phyloP scores from a whole-genome alignment of 2,329 filamentous ascomycete species.

The Beauveria sp. region DNA sequence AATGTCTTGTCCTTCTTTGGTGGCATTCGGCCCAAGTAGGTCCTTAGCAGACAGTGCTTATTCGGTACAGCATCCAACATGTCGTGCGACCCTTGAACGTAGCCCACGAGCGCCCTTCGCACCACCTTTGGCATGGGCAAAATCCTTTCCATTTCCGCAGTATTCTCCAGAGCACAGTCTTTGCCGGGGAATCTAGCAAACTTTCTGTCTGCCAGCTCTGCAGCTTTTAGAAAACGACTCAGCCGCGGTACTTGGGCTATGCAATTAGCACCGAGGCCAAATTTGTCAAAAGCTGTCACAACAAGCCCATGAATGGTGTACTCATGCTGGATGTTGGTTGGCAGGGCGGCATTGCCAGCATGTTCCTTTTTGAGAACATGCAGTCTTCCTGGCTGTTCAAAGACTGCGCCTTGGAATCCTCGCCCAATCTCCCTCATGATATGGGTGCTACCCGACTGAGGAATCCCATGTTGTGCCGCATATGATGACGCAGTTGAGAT shows the following conservation, averaged over 20 bases:
- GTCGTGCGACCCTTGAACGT: constrained; percentile 12
- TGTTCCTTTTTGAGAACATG: constrained; percentile 15
- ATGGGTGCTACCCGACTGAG: too few relatives aligned
- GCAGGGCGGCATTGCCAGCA: constrained; percentile 12
- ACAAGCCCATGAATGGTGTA: constrained; percentile 7
- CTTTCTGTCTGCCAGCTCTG: not conserved
- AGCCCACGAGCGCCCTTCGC: constrained; percentile 13
- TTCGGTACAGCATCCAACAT: constrained; percentile 12
- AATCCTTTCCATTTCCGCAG: constrained; percentile 16
- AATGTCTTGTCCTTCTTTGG: not conserved
- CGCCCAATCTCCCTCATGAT: constrained; percentile 19
- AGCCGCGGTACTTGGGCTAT: constrained; percentile 6
- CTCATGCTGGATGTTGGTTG: constrained; percentile 11
- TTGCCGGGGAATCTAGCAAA: not conserved
- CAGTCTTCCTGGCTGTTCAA: constrained; percentile 13
- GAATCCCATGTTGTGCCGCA: not conserved
- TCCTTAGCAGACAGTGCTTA: constrained; percentile 17
- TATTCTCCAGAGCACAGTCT: constrained; percentile 1
- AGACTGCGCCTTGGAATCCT: constrained; percentile 15
- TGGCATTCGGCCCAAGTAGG: constrained; percentile 14
- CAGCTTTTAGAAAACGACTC: not conserved
- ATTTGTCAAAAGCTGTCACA: constrained; percentile 7
- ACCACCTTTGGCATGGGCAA: constrained; percentile 16
- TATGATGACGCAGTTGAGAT: not conserved
- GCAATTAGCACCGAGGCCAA: not conserved